Evolutionary conservation across 306 rosid genomes (phyloP), one percentile per base, ranked within the genome.

Genomic region (Quercus wislizeni): DNA sequence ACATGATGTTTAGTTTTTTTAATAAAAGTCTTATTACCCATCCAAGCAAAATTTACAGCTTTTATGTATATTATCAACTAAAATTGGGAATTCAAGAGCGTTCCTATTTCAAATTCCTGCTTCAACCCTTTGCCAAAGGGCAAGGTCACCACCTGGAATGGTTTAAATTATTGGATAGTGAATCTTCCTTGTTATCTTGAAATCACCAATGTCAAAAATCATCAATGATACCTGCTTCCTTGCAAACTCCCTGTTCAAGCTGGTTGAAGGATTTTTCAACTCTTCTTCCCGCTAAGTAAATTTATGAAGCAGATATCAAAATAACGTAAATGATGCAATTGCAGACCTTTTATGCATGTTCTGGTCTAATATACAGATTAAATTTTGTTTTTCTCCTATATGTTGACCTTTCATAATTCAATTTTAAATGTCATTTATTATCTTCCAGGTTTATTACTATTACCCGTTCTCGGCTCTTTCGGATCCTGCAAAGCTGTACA

Each of bases 381-480:
- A n/a, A 27, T 21, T 58, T 20, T 58, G 30, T 65, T 65, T 31
- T 31, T 38, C 46, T 38, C 23, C 33, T 30, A 21, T 65, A 43
- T 31, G 35, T 65, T 65, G 25, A 6, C 23, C 17, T 65, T 65
- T 65, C 71, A 33, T 31, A 13, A 15, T 65, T 5, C 25, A 31
- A 65, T 46, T 65, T 31, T 9, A 30, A 65, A 65, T 65, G 74
- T 49, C 61, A 2, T 74, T 33, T 14, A n/a, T 19, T 55, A 20
- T 80, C 77, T 81, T 82, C 43, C 93, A 95, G 99, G 96, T 95
- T 75, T 91, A 93, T 82, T 91, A 95, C 78, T 93, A 93, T 83
- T 90, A 91, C 82, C 99, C 99, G 35, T 95, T 93, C 91, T 95
- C 99, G 59, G 97, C 96, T 55, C 85, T 95, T 76, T 89, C 99